phyloP scores from a whole-genome alignment of 176 grass and related monocot species.

The Musa acuminata region DNA sequence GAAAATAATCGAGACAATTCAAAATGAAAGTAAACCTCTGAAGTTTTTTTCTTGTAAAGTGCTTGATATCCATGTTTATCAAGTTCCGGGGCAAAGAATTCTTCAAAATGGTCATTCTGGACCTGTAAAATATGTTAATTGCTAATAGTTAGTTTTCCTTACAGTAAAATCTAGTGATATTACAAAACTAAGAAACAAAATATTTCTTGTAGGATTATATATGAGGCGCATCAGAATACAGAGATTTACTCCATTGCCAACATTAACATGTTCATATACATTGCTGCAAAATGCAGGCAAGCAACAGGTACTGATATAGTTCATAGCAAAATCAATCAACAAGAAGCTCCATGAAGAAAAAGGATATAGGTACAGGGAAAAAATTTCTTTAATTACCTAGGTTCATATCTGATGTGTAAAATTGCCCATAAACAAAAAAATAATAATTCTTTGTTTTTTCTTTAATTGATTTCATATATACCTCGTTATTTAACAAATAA shows the following conservation, averaged over 20 bases:
- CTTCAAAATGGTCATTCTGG: constrained; percentile 84
- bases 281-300: neutral
- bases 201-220: neutral
- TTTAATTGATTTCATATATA: neutral
- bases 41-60: constrained; percentile 97
- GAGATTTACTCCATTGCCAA: neutral
- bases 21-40: constrained; percentile 42
- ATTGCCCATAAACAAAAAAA: no score
- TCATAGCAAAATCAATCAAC: neutral
- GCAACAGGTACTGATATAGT: neutral
- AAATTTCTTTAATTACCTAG: no score
- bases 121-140: constrained; percentile 40
- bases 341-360: neutral
- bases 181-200: neutral
- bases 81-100: constrained; percentile 94
- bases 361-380: neutral
- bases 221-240: neutral
- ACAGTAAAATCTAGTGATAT: neutral
- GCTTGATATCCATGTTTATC: constrained; percentile 99
- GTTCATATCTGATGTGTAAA: no score
- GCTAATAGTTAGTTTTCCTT: neutral
- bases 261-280: neutral
- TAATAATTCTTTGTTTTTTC: no score
- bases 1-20: constrained; percentile 1
- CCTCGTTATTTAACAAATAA: neutral